These are phyloP conservation scores for Corymbia maculata DNA, from an alignment of 345 rosid genomes.

Conservation along the genomic window DNA sequence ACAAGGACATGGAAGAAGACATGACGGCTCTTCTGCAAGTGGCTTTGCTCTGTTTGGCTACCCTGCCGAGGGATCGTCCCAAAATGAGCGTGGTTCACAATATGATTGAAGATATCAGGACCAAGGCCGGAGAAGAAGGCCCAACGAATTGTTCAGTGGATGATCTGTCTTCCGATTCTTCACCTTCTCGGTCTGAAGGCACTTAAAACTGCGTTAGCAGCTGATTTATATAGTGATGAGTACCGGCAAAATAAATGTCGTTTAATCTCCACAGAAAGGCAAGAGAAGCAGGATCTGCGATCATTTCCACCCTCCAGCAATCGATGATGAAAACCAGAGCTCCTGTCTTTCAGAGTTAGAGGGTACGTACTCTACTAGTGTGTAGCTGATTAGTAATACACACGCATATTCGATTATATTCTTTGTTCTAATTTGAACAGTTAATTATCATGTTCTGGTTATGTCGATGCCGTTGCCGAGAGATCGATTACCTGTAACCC, in stretches of 20 bases:
- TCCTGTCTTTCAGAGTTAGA: background rate
- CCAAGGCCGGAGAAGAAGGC: constrained; percentile 3
- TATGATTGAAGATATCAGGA: constrained; percentile 29
- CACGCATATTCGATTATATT: background rate
- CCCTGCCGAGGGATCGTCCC: constrained; percentile 29
- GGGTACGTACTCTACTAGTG: background rate
- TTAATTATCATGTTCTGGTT: background rate
- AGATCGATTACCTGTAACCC: background rate
- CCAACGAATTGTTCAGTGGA: constrained; percentile 5
- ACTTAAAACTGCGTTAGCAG: background rate
- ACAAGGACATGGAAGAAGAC: constrained; percentile 21
- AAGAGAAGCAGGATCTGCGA: background rate
- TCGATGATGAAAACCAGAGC: background rate
- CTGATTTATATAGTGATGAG: background rate
- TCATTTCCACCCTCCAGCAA: background rate
- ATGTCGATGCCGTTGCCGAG: background rate
- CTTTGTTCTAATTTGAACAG: background rate
- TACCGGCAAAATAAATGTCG: background rate
- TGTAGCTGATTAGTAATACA: background rate
- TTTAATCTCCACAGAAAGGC: background rate
- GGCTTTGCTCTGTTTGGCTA: constrained; percentile 30
- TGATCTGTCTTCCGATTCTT: constrained; percentile 22
- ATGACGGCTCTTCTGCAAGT: constrained; percentile 29
- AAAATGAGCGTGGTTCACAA: constrained; percentile 22
- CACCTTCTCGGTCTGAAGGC: constrained; percentile 20